A percentile compares a stretch with the other conserved stretches of the same genome.
phyloP scores from a whole-genome alignment of 257 asterid species.

The Fraxinus pennsylvanica region DNA sequence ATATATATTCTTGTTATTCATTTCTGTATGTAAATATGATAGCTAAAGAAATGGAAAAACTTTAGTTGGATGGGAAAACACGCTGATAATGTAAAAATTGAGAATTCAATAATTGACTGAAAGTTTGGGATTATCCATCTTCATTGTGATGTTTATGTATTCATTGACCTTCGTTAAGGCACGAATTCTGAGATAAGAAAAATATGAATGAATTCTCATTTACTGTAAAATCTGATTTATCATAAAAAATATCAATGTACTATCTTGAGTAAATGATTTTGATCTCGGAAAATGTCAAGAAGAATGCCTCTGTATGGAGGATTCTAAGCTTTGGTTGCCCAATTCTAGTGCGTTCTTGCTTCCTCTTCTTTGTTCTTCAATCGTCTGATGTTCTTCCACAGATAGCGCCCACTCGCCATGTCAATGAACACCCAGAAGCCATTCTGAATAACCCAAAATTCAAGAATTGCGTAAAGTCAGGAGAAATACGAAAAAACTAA shows the following conservation, averaged over 20 bases:
- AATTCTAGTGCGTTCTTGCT: neutral
- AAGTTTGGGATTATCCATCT: neutral
- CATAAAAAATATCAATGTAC: neutral
- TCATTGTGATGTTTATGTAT: no score
- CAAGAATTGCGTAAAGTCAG: neutral
- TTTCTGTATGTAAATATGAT: slow-evolving; percentile 30
- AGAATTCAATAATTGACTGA: neutral
- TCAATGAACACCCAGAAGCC: slow-evolving; percentile 50
- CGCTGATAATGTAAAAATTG: neutral
- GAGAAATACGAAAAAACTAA: neutral
- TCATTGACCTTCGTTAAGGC: neutral
- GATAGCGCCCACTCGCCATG: slow-evolving; percentile 55
- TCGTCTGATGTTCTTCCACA: slow-evolving; percentile 46
- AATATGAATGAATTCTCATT: neutral
- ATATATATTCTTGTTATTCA: neutral
- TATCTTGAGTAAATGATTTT: neutral
- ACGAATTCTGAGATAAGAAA: neutral
- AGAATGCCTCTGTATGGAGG: neutral
- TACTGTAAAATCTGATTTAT: neutral
- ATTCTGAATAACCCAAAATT: slow-evolving; percentile 33
- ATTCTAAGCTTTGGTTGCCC: neutral
- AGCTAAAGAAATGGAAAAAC: neutral
- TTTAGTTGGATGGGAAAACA: neutral
- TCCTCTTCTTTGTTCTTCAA: slow-evolving; percentile 12
- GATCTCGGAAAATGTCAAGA: neutral